Evolutionary conservation across 2,329 filamentous ascomycete genomes (phyloP).

Genomic region (Leptographium lundbergii): DNA sequence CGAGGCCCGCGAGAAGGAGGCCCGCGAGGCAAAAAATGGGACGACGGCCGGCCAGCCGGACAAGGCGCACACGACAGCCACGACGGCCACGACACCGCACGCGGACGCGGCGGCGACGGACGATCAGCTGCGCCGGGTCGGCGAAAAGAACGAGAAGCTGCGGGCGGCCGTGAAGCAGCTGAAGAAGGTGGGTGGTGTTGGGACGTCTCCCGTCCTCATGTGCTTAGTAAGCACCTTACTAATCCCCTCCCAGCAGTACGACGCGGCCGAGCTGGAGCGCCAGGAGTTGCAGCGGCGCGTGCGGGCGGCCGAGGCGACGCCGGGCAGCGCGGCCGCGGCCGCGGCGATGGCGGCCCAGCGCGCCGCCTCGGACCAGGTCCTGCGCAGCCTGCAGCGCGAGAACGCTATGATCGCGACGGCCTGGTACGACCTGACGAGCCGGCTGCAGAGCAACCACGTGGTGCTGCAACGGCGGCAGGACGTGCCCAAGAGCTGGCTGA

Average conservation of each 20-base stretch:
- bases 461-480: conserved; percentile 64
- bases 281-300: conserved; percentile 21
- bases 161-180: conserved; percentile 40
- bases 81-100: not conserved
- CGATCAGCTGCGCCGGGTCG: conserved; percentile 24
- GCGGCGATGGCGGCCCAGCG: conserved; percentile 15
- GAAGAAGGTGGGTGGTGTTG: conserved; percentile 39
- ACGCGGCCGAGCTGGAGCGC: conserved; percentile 43
- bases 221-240: not conserved
- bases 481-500: conserved; percentile 68
- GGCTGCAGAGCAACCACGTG: conserved; percentile 73
- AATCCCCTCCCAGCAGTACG: conserved; percentile 35
- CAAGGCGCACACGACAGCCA: not conserved
- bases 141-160: conserved; percentile 46
- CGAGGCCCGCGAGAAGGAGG: not conserved
- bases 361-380: conserved; percentile 39
- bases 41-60: not conserved
- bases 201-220: not conserved
- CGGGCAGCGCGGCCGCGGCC: conserved; percentile 37
- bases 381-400: conserved; percentile 63
- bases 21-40: conserved; percentile 12
- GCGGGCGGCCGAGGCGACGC: conserved; percentile 17
- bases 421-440: conserved; percentile 71
- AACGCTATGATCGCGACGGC: conserved; percentile 69
- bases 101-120: conserved; percentile 15